phyloP scores from a whole-genome alignment of 2,329 filamentous ascomycete species.

The Colletotrichum horii region DNA sequence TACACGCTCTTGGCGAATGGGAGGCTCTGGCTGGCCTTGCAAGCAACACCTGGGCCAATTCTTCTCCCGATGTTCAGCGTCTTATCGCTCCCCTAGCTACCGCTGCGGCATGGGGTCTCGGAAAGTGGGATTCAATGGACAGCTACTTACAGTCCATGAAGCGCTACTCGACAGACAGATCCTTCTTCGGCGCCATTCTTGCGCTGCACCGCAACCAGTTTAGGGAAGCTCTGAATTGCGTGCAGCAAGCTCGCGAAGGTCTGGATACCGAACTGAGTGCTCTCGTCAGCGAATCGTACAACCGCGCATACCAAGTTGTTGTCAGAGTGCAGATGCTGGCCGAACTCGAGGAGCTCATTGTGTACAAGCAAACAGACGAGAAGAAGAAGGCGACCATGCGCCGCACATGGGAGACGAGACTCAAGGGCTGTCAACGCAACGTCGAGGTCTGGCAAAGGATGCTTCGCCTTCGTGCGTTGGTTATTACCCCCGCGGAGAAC shows the following conservation, averaged over 20 bases:
- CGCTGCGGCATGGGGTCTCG: slow-evolving; percentile 93
- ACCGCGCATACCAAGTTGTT: slow-evolving; percentile 95
- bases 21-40: slow-evolving; percentile 88
- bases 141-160: slow-evolving; percentile 96
- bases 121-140: slow-evolving; percentile 99
- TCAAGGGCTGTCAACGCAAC: slow-evolving; percentile 95
- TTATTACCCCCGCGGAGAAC: slow-evolving; percentile 90
- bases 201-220: slow-evolving; percentile 96
- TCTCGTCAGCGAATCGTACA: slow-evolving; percentile 97
- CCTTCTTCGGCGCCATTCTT: slow-evolving; percentile 96
- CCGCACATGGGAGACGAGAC: slow-evolving; percentile 91
- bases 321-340: slow-evolving; percentile 99
- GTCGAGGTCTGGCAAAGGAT: slow-evolving; percentile 99
- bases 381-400: slow-evolving; percentile 92
- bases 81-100: slow-evolving; percentile 93
- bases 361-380: slow-evolving; percentile 92
- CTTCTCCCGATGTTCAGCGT: slow-evolving; percentile 83
- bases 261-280: slow-evolving; percentile 96
- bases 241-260: slow-evolving; percentile 90
- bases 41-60: slow-evolving; percentile 92
- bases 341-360: slow-evolving; percentile 96
- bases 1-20: slow-evolving; percentile 98
- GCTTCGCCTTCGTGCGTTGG: slow-evolving; percentile 91
- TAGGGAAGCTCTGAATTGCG: slow-evolving; percentile 84
- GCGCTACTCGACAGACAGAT: slow-evolving; percentile 87